Evolutionary conservation across 495 filamentous ascomycete genomes (phyloP).

Genomic region (Acidiella bohemica): DNA sequence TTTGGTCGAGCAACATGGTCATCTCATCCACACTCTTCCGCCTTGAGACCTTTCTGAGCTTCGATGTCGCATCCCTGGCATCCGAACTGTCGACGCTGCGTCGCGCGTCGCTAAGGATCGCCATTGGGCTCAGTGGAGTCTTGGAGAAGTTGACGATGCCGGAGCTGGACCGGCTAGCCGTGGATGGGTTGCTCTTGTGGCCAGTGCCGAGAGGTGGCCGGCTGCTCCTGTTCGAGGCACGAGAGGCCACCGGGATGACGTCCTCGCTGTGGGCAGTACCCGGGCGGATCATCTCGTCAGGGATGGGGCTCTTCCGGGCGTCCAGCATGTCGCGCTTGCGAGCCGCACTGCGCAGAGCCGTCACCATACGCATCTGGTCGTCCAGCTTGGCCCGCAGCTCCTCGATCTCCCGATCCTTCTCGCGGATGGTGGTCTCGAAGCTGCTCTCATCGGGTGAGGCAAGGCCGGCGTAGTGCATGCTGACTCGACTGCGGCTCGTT

Average conservation of each 20-base stretch:
- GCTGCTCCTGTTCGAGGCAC: conserved; percentile 6
- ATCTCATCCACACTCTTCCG: conserved; percentile 69
- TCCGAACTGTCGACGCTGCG: background rate
- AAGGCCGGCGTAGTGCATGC: conserved; percentile 43
- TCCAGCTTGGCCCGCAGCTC: conserved; percentile 81
- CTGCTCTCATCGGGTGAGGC: conserved; percentile 35
- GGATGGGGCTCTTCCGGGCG: background rate
- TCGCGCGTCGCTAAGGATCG: conserved; percentile 4
- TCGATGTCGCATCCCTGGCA: conserved; percentile 8
- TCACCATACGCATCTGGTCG: conserved; percentile 90
- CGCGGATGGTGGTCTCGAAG: conserved; percentile 53
- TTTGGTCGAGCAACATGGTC: conserved; percentile 80
- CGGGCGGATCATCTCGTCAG: conserved; percentile 2
- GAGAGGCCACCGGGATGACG: conserved; percentile 5
- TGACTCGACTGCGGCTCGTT: conserved; percentile 76
- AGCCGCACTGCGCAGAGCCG: conserved; percentile 72
- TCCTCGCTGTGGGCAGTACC: conserved; percentile 1
- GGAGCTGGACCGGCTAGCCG: conserved; percentile 11
- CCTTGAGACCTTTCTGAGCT: conserved; percentile 5
- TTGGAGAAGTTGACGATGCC: conserved; percentile 16
- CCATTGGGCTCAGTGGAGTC: conserved; percentile 14
- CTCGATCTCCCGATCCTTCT: conserved; percentile 88
- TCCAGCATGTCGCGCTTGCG: conserved; percentile 80
- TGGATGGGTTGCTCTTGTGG: conserved; percentile 13
- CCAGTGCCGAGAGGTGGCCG: background rate